A percentile compares a stretch with the other conserved stretches of the same genome.
phyloP scores from a whole-genome alignment of 2,329 filamentous ascomycete species.

The Colletotrichum truncatum region DNA sequence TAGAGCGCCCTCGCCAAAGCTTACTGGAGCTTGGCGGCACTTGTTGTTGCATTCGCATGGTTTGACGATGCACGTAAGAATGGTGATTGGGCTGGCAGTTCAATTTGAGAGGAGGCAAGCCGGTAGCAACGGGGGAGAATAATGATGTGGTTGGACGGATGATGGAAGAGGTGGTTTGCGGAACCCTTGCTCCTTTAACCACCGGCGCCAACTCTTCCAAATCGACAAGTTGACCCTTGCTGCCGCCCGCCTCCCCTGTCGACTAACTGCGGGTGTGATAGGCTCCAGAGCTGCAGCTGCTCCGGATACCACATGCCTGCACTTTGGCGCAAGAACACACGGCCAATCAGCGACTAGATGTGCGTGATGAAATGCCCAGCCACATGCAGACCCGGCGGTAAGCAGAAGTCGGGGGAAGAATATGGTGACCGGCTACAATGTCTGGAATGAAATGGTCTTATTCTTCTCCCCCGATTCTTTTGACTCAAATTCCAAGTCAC shows the following conservation, averaged over 20 bases:
- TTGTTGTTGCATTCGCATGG: constrained; percentile 37
- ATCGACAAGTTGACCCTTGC: constrained; percentile 39
- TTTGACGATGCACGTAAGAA: constrained; percentile 29
- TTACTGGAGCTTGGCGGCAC: constrained; percentile 36
- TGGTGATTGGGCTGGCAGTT: constrained; percentile 25
- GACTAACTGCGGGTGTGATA: constrained; percentile 40
- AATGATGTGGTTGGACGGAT: constrained; percentile 37
- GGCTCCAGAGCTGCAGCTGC: constrained; percentile 22
- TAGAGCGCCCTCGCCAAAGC: constrained; percentile 16
- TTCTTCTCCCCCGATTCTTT: neutral
- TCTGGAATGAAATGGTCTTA: neutral
- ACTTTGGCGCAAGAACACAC: constrained; percentile 35
- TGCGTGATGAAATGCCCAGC: constrained; percentile 50
- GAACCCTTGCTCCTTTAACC: constrained; percentile 23
- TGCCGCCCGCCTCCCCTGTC: constrained; percentile 32
- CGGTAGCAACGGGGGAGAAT: constrained; percentile 37
- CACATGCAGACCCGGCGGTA: constrained; percentile 56
- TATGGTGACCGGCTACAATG: constrained; percentile 27
- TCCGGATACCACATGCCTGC: constrained; percentile 31
- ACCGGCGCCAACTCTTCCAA: constrained; percentile 22
- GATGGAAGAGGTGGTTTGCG: constrained; percentile 13
- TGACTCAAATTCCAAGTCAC: constrained; percentile 1
- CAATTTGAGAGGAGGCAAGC: constrained; percentile 20
- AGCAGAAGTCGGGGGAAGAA: constrained; percentile 35
- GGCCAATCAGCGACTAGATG: constrained; percentile 47